Conservation (phyloP, 1,284 basidiomycete genomes). For the Omphalotus olearius region DNA sequence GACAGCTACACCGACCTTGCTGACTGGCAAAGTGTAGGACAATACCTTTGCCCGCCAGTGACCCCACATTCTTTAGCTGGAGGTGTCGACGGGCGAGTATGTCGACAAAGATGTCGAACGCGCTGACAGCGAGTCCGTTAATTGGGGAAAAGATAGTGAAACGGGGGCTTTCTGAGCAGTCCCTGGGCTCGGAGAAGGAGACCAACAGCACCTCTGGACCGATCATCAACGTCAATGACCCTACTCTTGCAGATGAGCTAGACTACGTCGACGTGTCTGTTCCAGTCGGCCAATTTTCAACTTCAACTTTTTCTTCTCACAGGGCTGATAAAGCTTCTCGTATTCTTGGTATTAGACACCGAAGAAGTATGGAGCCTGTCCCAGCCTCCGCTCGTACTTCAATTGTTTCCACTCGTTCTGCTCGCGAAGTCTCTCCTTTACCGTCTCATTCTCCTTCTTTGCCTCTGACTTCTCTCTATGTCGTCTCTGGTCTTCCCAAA, state of each 20-base stretch:
- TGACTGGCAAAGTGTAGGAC: too few species aligned
- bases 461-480: slow-evolving; percentile 78
- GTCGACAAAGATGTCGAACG: too few species aligned
- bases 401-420: slow-evolving; percentile 72
- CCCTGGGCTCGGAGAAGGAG: slow-evolving; percentile 1
- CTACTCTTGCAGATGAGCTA: slow-evolving; percentile 54
- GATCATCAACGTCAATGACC: slow-evolving; percentile 16
- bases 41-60: too few species aligned
- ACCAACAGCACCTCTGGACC: slow-evolving; percentile 18
- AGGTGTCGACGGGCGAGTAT: too few species aligned
- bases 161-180: not conserved
- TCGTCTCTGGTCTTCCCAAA: slow-evolving; percentile 81
- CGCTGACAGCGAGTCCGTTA: too few species aligned
- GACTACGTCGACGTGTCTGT: slow-evolving; percentile 62
- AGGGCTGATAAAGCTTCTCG: slow-evolving; percentile 59
- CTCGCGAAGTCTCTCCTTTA: slow-evolving; percentile 47
- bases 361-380: slow-evolving; percentile 76
- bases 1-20: too few species aligned
- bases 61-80: too few species aligned
- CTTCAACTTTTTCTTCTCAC: slow-evolving; percentile 21
- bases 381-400: slow-evolving; percentile 69
- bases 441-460: slow-evolving; percentile 55
- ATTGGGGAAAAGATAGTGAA: too few species aligned
- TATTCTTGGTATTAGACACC: slow-evolving; percentile 68
- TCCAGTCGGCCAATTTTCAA: slow-evolving; percentile 26